A percentile compares a stretch with the other conserved stretches of the same genome.
Conservation (phyloP, 257 asterid species). For the Agastache rugosa region DNA sequence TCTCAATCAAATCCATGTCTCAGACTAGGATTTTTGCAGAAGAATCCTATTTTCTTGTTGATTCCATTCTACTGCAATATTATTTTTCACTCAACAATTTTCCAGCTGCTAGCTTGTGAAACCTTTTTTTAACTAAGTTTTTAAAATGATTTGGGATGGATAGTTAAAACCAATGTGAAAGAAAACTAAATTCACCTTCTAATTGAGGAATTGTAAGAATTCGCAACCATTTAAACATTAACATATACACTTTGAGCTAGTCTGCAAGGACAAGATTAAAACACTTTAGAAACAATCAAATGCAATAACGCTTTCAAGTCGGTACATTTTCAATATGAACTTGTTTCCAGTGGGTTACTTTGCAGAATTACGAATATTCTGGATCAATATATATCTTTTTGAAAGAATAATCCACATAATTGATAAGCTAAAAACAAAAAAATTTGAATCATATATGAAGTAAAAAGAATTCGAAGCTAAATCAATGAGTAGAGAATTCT, state of each 20-base stretch:
- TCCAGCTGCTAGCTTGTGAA: not conserved
- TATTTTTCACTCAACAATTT: not conserved
- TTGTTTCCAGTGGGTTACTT: not conserved
- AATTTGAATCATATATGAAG: no score
- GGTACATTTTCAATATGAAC: not conserved
- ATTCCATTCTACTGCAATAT: not conserved
- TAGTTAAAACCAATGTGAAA: not conserved
- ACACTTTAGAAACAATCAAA: constrained; percentile 15
- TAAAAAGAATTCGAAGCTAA: no score
- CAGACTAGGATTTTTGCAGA: not conserved
- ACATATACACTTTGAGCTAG: constrained; percentile 95
- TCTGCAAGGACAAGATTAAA: constrained; percentile 52
- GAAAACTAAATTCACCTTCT: no score
- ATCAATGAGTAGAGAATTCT: no score
- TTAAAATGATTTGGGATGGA: not conserved
- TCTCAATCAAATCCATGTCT: not conserved
- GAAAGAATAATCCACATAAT: not conserved
- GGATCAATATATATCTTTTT: not conserved
- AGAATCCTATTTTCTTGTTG: constrained; percentile 3
- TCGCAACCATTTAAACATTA: no score
- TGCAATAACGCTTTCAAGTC: not conserved
- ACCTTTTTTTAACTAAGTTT: not conserved
- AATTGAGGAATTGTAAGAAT: no score
- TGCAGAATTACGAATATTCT: not conserved
- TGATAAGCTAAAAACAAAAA: no score